Evolutionary conservation across 495 filamentous ascomycete species (phyloP), one percentile per base, ranked within the genome.

Genomic region (Mycothermus thermophilus): DNA sequence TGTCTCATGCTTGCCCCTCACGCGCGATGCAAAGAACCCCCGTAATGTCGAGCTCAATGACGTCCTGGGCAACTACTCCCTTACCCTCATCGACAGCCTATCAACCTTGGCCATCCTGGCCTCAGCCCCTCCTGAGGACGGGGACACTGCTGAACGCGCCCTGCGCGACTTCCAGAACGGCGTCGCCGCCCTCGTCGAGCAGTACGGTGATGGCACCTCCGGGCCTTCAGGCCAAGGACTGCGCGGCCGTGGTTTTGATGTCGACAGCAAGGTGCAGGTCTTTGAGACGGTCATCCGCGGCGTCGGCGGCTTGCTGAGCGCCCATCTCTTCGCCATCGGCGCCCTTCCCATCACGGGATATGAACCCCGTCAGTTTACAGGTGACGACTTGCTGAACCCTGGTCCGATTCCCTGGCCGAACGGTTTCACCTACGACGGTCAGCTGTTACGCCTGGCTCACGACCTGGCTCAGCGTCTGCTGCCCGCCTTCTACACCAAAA

Each of bases 201-300:
- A 88, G 37, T 96, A 94, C 54, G 90, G 90, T 12, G 85, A 93
- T 57, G 86, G 82, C 3, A 74, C 69, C 5, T 57, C 69, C 16
- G 77, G 83, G 7, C 71, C 74, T 28, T 66, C 66, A 15, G 83
- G 80, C 24, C 65, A 72, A 47, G 87, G 87, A 7, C 66, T 71
- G 42, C 67, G 82, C 40, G 74, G 69, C n/a, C 69, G 80, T 22
- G 90, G 85, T 3, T 97, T 96, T 43, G 86, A 97, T 59, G 64
- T 95, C 26, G 88, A 97, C 57, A 92, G 85, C 56, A 95, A 95
- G 57, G 90, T 97, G 7, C 84, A 97, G 58, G 83, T 97, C 22
- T 97, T 97, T 51, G 90, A 97, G 58, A 94, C 86, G 2, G 86
- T 93, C 8, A 97, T 97, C 52, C 69, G 90, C 42, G 87, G 87